Percentiles rank a stretch among this genome's conserved stretches.
Evolutionary conservation across 805 yeast genomes (phyloP).

Genomic region (Ogataea henricii): DNA sequence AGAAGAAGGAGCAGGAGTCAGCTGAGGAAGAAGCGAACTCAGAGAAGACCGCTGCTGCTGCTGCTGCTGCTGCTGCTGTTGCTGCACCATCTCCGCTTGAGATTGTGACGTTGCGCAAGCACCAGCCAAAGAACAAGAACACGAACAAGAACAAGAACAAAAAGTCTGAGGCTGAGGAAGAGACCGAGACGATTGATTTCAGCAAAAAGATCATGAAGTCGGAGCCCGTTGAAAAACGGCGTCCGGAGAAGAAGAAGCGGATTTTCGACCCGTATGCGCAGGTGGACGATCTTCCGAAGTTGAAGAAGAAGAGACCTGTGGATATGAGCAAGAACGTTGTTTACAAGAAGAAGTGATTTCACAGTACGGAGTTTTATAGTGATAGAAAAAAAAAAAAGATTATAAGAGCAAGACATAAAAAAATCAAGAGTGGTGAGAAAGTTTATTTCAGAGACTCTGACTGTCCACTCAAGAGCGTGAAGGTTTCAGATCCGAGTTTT

Average conservation of each 20-base stretch:
- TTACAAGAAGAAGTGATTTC: conserved; percentile 28
- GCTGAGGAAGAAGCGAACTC: conserved; percentile 5
- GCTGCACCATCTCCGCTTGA: conserved; percentile 32
- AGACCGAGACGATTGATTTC: conserved; percentile 33
- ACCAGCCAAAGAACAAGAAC: conserved; percentile 26
- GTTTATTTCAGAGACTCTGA: conserved; percentile 46
- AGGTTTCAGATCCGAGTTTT: conserved; percentile 81
- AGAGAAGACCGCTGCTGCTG: too few species aligned
- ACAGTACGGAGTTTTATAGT: neutral
- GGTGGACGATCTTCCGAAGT: conserved; percentile 25
- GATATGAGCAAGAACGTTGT: conserved; percentile 32
- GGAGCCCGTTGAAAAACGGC: conserved; percentile 17
- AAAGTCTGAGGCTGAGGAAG: conserved; percentile 10
- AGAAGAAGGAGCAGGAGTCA: neutral
- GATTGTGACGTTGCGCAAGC: conserved; percentile 35
- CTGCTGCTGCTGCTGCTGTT: neutral
- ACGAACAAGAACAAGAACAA: conserved; percentile 19
- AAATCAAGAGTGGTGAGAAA: neutral
- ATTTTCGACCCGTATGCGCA: conserved; percentile 61
- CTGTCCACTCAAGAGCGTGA: conserved; percentile 86
- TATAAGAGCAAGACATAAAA: neutral
- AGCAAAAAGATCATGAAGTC: conserved; percentile 27
- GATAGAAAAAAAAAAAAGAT: neutral
- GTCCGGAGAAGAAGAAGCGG: conserved; percentile 33
- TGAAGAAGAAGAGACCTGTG: conserved; percentile 30